Evolutionary conservation across 2,329 filamentous ascomycete genomes (phyloP).

Genomic region (Emmonsiellopsis sp.): DNA sequence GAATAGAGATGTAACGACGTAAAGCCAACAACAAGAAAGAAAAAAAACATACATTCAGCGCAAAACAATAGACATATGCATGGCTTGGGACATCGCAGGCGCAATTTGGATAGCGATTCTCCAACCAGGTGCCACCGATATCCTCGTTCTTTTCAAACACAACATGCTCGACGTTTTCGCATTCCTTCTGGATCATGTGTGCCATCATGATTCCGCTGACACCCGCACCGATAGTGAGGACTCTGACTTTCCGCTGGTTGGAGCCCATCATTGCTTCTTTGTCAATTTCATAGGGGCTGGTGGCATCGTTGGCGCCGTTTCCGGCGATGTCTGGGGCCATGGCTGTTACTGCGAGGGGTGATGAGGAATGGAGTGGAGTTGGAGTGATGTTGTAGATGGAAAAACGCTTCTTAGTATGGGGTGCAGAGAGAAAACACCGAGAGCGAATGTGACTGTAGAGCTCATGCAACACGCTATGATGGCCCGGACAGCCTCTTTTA

Average conservation of each 20-base stretch:
- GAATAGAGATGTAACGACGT: neutral
- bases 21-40: neutral
- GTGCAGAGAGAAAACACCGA: too few relatives aligned
- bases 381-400: too few relatives aligned
- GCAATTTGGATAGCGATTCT: slow-evolving; percentile 28
- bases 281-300: slow-evolving; percentile 9
- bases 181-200: slow-evolving; percentile 27
- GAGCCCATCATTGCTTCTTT: slow-evolving; percentile 19
- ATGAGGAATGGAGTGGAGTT: too few relatives aligned
- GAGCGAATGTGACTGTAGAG: too few relatives aligned
- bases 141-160: slow-evolving; percentile 26
- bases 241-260: slow-evolving; percentile 34
- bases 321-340: neutral
- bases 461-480: too few relatives aligned
- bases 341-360: neutral
- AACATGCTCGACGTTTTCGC: slow-evolving; percentile 26
- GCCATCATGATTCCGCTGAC: slow-evolving; percentile 31
- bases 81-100: slow-evolving; percentile 39
- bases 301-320: neutral
- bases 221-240: slow-evolving; percentile 30
- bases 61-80: slow-evolving; percentile 37
- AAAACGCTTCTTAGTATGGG: too few relatives aligned
- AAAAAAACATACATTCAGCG: slow-evolving; percentile 22
- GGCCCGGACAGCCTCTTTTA: too few relatives aligned
- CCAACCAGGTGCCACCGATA: slow-evolving; percentile 28